Conservation (phyloP, 495 filamentous ascomycete genomes). For the Aspergillus wentii region DNA sequence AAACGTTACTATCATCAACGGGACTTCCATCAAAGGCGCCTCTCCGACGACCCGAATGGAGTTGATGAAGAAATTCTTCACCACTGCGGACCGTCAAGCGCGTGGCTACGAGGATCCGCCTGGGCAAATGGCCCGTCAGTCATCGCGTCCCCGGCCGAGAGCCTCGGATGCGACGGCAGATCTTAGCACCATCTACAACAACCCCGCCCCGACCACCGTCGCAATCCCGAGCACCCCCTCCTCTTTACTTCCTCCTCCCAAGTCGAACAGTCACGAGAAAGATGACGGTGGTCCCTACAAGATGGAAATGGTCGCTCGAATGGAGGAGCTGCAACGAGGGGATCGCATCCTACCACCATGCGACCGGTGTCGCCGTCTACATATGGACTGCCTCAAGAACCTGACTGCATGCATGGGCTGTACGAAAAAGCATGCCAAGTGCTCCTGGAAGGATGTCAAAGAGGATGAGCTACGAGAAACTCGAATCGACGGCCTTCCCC, state of each 20-base stretch:
- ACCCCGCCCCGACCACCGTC: slow-evolving; percentile 37
- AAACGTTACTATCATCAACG: slow-evolving; percentile 46
- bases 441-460: slow-evolving; percentile 72
- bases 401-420: slow-evolving; percentile 81
- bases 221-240: slow-evolving; percentile 49
- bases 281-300: slow-evolving; percentile 61
- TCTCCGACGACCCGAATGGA: slow-evolving; percentile 49
- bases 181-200: too few species aligned
- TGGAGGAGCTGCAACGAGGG: slow-evolving; percentile 70
- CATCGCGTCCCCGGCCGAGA: slow-evolving; percentile 28
- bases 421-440: slow-evolving; percentile 84
- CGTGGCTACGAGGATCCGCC: slow-evolving; percentile 31
- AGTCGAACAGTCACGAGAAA: slow-evolving; percentile 43
- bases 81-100: slow-evolving; percentile 45
- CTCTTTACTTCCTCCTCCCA: slow-evolving; percentile 45
- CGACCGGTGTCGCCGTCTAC: slow-evolving; percentile 73
- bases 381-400: slow-evolving; percentile 80
- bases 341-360: slow-evolving; percentile 73
- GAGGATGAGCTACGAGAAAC: slow-evolving; percentile 57
- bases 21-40: slow-evolving; percentile 45
- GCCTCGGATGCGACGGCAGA: slow-evolving; percentile 33
- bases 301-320: slow-evolving; percentile 62
- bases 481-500: slow-evolving; percentile 10
- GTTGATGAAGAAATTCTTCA: slow-evolving; percentile 54
- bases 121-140: slow-evolving; percentile 19